Evolutionary conservation across 176 grass and related monocot species (phyloP).

Genomic region (Puya raimondii): DNA sequence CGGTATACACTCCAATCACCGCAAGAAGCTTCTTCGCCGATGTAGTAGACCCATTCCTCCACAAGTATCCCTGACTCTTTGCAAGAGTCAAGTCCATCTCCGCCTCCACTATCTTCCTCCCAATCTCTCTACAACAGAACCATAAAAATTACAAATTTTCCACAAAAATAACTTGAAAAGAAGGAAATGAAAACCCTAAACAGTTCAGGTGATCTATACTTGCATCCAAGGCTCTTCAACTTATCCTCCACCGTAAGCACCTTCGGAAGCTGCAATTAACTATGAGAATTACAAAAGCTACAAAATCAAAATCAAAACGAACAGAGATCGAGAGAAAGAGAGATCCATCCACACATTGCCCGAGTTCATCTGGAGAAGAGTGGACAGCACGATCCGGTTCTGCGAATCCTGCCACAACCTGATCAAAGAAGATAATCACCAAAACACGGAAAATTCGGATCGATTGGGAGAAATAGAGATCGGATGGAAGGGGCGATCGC

Average conservation of each 20-base stretch:
- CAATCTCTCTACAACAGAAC: slow-evolving; percentile 45
- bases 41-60: slow-evolving; percentile 43
- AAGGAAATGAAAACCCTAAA: not conserved
- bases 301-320: not conserved
- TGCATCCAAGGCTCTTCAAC: slow-evolving; percentile 81
- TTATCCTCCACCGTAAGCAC: slow-evolving; percentile 81
- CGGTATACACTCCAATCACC: slow-evolving; percentile 90
- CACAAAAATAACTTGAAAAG: not conserved
- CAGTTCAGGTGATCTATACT: slow-evolving; percentile 31
- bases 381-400: slow-evolving; percentile 64
- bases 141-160: not conserved
- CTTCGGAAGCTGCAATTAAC: slow-evolving; percentile 58
- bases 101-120: slow-evolving; percentile 71
- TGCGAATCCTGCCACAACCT: slow-evolving; percentile 96
- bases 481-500: not conserved
- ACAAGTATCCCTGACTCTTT: slow-evolving; percentile 79
- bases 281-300: not conserved
- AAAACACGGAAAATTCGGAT: not conserved
- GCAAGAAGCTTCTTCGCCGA: slow-evolving; percentile 50
- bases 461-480: not conserved
- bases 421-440: slow-evolving; percentile 4
- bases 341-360: slow-evolving; percentile 52
- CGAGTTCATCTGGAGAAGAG: slow-evolving; percentile 73
- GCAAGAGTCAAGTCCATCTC: slow-evolving; percentile 89
- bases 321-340: slow-evolving; percentile 10